Conservation (phyloP, 345 rosid species). For the Xanthoceras sorbifolium region DNA sequence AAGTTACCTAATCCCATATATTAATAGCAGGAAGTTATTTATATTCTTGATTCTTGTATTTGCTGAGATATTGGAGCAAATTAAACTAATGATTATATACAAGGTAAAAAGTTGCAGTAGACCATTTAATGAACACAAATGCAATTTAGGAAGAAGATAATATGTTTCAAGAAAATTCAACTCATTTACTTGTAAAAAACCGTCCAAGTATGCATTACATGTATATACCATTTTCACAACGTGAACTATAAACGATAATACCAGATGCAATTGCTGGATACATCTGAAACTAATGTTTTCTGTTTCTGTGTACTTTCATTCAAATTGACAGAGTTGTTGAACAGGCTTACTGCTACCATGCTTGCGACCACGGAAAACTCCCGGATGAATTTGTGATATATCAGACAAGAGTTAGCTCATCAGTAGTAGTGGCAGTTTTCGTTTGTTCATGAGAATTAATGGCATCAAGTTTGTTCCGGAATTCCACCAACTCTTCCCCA, state of each 20-base stretch:
- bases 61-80: too few relatives aligned
- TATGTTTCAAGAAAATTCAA: too few relatives aligned
- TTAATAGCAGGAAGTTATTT: too few relatives aligned
- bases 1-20: too few relatives aligned
- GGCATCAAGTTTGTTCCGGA: conserved; percentile 59
- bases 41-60: too few relatives aligned
- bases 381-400: not conserved
- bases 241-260: not conserved
- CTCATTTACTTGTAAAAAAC: not conserved
- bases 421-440: conserved; percentile 33
- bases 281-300: conserved; percentile 2
- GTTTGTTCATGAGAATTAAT: conserved; percentile 35
- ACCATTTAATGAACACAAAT: too few relatives aligned
- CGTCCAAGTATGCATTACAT: not conserved
- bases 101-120: too few relatives aligned
- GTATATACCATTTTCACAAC: not conserved
- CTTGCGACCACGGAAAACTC: not conserved
- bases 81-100: too few relatives aligned
- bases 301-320: not conserved
- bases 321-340: not conserved
- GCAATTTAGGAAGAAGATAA: too few relatives aligned
- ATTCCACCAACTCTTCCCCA: conserved; percentile 74
- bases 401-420: conserved; percentile 77
- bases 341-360: not conserved
- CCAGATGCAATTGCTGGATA: not conserved